A percentile compares a stretch with the other conserved stretches of the same genome.
Conservation (phyloP, 345 rosid species). For the Pistacia vera region DNA sequence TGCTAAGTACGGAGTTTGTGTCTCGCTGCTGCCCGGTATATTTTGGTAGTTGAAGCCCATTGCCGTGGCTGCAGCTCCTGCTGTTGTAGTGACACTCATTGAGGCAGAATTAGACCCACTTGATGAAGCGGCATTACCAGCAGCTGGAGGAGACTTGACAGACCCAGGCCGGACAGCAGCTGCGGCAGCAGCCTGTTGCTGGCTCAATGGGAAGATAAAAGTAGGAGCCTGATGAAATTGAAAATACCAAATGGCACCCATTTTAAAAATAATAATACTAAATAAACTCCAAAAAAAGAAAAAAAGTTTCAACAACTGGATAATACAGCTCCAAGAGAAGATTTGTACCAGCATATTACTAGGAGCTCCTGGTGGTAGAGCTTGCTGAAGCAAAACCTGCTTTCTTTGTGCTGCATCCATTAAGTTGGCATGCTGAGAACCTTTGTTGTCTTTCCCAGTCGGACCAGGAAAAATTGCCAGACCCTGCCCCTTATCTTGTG, state of each 20-base stretch:
- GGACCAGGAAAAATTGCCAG: constrained; percentile 47
- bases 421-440: constrained; percentile 50
- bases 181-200: constrained; percentile 79
- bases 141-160: constrained; percentile 55
- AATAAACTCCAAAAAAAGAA: background rate
- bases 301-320: background rate
- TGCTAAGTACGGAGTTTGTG: constrained; percentile 71
- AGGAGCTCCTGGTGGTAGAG: constrained; percentile 77
- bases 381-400: constrained; percentile 82
- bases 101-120: constrained; percentile 49
- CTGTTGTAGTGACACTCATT: constrained; percentile 49
- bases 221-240: constrained; percentile 75
- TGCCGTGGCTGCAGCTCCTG: constrained; percentile 61
- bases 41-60: constrained; percentile 86
- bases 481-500: constrained; percentile 66
- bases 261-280: background rate
- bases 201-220: constrained; percentile 86
- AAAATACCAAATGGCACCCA: background rate
- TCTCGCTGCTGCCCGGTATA: constrained; percentile 79
- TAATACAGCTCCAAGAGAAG: background rate
- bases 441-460: constrained; percentile 50
- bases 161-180: constrained; percentile 67
- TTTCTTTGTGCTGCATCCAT: constrained; percentile 76
- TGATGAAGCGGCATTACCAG: constrained; percentile 43
- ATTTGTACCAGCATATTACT: constrained; percentile 70